Evolutionary conservation across 2,329 filamentous ascomycete species (phyloP), one percentile per base, ranked within the genome.

Genomic region (Colletotrichum australisinense): DNA sequence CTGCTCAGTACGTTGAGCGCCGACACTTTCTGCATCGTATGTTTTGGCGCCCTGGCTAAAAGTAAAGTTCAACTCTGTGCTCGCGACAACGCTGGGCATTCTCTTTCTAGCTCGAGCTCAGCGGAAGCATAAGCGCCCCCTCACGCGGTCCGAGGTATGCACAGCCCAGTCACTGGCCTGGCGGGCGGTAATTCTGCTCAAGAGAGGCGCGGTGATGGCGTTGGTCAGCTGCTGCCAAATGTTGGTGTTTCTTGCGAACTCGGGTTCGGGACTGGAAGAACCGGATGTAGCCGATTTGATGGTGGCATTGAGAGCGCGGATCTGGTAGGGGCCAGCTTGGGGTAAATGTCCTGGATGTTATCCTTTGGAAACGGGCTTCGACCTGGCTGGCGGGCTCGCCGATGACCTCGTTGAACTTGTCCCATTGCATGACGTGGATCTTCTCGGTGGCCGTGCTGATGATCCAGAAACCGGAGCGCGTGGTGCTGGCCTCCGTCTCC

Each of bases 391-490:
- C 80, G 30, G 88, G 84, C n/a, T 88, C 85, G 38, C 82, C 81
- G 2, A 92, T 81, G 3, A 87, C 82, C 76, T 92, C 90, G 76
- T 88, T 87, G 77, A 86, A 88, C 32, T 78, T 82, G 77, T 92
- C 86, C 90, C 89, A 91, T 76, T 87, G 84, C 77, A 88, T 84
- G 32, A 89, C 83, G 69, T 86, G 84, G 24, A 86, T 81, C 5
- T 78, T 79, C 16, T 82, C 76, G 4, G 74, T 74, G 12, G 79
- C 76, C 1, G 79, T 80, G 0, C 84, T 84, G 56, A 85, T 79
- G 67, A 92, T 83, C 90, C 90, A 92, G 78, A 88, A 90, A 5
- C 89, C 91, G 67, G 84, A 88, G 4, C 90, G 86, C 35, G 85
- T 80, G 2, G 88, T 88, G 22, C 85, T 82, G 22, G 83, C 83